phyloP scores from a whole-genome alignment of 2,329 filamentous ascomycete genomes.

The Tolypocladium capitatum region DNA sequence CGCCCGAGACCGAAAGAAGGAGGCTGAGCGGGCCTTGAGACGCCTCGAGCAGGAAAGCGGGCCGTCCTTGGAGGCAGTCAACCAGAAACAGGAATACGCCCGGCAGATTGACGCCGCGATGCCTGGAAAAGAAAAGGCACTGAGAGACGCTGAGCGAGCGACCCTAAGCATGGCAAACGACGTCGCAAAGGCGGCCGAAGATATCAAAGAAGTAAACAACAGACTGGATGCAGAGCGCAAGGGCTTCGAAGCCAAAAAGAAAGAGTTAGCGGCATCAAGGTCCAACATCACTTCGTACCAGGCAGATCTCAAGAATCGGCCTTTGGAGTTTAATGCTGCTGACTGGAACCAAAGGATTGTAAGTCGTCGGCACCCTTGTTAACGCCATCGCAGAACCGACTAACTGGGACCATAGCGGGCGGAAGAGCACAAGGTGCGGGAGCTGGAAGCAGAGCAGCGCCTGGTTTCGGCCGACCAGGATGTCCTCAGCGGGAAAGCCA shows the following conservation, averaged over 20 bases:
- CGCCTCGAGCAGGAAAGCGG: conserved; percentile 44
- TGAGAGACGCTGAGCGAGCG: conserved; percentile 40
- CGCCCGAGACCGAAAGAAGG: conserved; percentile 41
- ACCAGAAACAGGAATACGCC: conserved; percentile 56
- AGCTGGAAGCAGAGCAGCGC: conserved; percentile 31
- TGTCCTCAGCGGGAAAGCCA: conserved; percentile 29
- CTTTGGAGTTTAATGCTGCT: conserved; percentile 53
- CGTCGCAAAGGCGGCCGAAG: conserved; percentile 20
- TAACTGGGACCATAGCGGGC: conserved; percentile 32
- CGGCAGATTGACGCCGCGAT: conserved; percentile 42
- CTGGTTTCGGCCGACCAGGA: conserved; percentile 24
- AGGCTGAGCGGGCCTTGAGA: conserved; percentile 42
- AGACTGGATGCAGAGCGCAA: conserved; percentile 38
- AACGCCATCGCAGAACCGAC: conserved; percentile 8
- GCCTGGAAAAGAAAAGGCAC: conserved; percentile 35
- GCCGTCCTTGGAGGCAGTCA: conserved; percentile 57
- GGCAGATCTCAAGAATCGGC: conserved; percentile 46
- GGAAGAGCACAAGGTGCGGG: conserved; percentile 42
- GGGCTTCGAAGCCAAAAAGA: conserved; percentile 34
- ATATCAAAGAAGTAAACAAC: conserved; percentile 27
- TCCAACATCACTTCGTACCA: conserved; percentile 50
- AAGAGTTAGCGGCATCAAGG: conserved; percentile 35
- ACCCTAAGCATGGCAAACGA: conserved; percentile 31
- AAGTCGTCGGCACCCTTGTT: conserved; percentile 17
- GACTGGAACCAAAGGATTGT: conserved; percentile 64